Conservation (phyloP, 371 early-diverging fungal genomes). For the Choanephora cucurbitarum region DNA sequence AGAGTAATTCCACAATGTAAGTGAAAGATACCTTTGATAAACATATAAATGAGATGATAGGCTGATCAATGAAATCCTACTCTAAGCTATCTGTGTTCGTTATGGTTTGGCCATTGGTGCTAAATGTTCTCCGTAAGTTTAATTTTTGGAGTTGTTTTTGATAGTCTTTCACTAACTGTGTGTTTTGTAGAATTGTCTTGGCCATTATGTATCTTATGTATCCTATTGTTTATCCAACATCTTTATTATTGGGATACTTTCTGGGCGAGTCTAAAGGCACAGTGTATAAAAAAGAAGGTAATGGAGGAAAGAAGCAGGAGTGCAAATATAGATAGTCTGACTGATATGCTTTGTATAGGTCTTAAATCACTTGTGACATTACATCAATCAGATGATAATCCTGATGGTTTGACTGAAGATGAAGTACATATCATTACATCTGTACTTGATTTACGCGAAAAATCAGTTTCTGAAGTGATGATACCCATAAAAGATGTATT, state of each 20-base stretch:
- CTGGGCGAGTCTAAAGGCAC: slow-evolving; percentile 82
- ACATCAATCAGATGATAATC: slow-evolving; percentile 68
- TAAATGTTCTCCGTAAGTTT: slow-evolving; percentile 60
- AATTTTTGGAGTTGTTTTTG: too few relatives aligned
- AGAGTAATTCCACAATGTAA: slow-evolving; percentile 45
- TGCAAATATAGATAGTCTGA: background rate
- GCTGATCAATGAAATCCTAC: too few relatives aligned
- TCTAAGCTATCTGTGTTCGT: slow-evolving; percentile 58
- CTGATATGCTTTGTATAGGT: too few relatives aligned
- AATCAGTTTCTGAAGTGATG: slow-evolving; percentile 82
- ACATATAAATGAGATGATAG: too few relatives aligned
- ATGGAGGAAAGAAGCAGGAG: background rate
- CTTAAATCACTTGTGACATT: slow-evolving; percentile 89
- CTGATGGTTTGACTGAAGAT: slow-evolving; percentile 83
- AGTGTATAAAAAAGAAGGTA: slow-evolving; percentile 69
- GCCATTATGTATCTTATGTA: slow-evolving; percentile 70
- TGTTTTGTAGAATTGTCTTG: slow-evolving; percentile 53
- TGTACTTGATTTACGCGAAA: slow-evolving; percentile 90
- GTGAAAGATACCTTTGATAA: too few relatives aligned
- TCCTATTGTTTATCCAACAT: slow-evolving; percentile 79
- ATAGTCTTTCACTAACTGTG: background rate
- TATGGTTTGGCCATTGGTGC: slow-evolving; percentile 86
- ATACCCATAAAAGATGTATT: slow-evolving; percentile 86
- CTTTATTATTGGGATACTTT: slow-evolving; percentile 71
- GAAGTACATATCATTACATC: slow-evolving; percentile 92